Conservation (phyloP, 495 filamentous ascomycete genomes). For the Hypoxylon lienhwacheense region DNA sequence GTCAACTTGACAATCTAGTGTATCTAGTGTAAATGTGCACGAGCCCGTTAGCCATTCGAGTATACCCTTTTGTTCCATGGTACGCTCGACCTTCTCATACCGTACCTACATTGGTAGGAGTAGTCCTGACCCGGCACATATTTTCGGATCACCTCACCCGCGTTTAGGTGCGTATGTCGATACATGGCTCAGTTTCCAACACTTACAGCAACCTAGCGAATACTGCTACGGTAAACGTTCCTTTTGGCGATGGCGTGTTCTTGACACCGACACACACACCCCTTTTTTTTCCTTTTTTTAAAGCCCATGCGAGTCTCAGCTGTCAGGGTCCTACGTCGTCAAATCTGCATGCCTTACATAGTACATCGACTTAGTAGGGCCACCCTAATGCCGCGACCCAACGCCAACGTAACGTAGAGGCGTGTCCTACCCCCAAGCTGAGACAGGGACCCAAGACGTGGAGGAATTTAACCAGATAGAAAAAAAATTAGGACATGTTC, state of each 20-base stretch:
- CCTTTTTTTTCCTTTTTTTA: neutral
- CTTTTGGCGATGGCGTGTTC: constrained; percentile 7
- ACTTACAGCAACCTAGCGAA: constrained; percentile 7
- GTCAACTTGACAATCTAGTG: too few species aligned
- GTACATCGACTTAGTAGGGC: neutral
- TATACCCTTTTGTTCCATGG: too few species aligned
- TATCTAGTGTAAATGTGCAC: too few species aligned
- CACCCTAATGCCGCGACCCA: constrained; percentile 9
- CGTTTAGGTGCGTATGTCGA: constrained; percentile 8
- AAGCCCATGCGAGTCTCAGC: constrained; percentile 10
- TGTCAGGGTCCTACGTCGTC: constrained; percentile 21
- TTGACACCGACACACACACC: neutral
- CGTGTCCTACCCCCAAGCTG: constrained; percentile 1
- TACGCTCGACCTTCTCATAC: too few species aligned
- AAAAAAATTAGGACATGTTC: too few species aligned
- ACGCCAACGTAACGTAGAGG: constrained; percentile 17
- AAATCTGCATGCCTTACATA: constrained; percentile 18
- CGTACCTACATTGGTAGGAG: constrained; percentile 3
- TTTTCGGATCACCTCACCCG: constrained; percentile 18
- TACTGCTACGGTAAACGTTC: constrained; percentile 9
- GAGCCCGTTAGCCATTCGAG: neutral
- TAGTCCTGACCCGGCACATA: constrained; percentile 4
- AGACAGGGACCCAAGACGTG: too few species aligned
- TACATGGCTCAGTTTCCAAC: constrained; percentile 22
- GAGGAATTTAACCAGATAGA: neutral